Base-by-base conservation (phyloP, 2,329 filamentous ascomycete species). In the Neonectria coccinea region DNA sequence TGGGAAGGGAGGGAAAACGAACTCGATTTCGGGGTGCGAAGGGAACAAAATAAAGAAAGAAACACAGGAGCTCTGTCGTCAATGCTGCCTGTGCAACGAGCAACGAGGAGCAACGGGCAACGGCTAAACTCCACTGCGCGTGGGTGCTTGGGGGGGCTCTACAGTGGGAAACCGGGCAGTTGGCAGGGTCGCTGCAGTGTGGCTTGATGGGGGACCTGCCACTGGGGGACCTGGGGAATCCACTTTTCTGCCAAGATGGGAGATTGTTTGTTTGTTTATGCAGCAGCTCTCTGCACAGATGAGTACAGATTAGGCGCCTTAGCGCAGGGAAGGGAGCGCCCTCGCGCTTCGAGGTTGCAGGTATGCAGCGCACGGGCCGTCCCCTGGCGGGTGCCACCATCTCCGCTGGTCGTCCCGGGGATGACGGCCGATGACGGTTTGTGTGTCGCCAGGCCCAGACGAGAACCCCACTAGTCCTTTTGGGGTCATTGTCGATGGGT, bases 181-280 rank as follows among this genome's bases (percentile, higher is more conserved):
- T 57, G 53, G 45, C 58, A 64, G 61, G 52, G 58, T 59, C 41
- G 51, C 60, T 64, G 70, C 67, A 66, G 59, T 62, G 70, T 68
- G 67, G 59, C 61, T 68, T 70, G 59, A 69, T 68, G 69, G 68
- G 70, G 27, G 29, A 55, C 54, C 55, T 58, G 60, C n/a, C 48
- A 33, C 51, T 56, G 61, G 56, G 45, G 56, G n/a, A 42, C 56
- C 44, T 54, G 48, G 51, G 10, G 54, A n/a, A 12, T 55, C 72
- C 73, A 70, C 70, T 71, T 64, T 65, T 67, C 59, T 16, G 63
- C 53, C 55, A 56, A 68, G 59, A 63, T 72, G 70, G 73, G 72
- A 73, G 66, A 71, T 75, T 77, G 75, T 77, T 77, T 77, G 75
- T 77, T 77, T 77, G 69, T 77, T 77, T 76, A 77, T 75, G 67